phyloP scores from a whole-genome alignment of 2,329 filamentous ascomycete species.

The Pseudogymnoascus sp. region DNA sequence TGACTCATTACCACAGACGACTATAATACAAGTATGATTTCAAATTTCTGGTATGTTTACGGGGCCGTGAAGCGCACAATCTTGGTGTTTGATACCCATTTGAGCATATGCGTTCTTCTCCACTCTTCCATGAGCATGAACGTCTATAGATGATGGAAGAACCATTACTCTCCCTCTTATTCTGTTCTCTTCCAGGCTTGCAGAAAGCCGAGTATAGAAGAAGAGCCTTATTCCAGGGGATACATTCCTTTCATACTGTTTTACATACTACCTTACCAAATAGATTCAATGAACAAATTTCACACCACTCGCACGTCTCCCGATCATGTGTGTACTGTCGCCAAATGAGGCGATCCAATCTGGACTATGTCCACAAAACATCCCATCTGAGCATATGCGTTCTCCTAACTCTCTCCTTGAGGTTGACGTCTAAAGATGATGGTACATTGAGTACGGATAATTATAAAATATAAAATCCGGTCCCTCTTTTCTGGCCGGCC shows the following conservation, averaged over 20 bases:
- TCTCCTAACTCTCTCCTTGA: slow-evolving; percentile 10
- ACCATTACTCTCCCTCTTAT: slow-evolving; percentile 22
- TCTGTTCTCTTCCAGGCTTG: slow-evolving; percentile 17
- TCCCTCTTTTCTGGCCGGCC: slow-evolving; percentile 7
- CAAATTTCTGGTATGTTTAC: slow-evolving; percentile 3
- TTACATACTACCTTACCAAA: neutral
- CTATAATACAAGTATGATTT: slow-evolving; percentile 2
- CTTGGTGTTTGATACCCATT: slow-evolving; percentile 20
- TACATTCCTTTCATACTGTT: slow-evolving; percentile 14
- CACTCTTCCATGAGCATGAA: slow-evolving; percentile 25
- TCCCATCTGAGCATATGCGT: slow-evolving; percentile 11
- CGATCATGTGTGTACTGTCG: neutral
- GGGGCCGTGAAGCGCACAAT: neutral
- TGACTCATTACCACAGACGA: neutral
- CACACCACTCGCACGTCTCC: slow-evolving; percentile 1
- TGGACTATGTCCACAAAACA: neutral
- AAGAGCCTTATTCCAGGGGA: slow-evolving; percentile 23
- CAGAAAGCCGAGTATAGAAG: slow-evolving; percentile 14
- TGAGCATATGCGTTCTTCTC: slow-evolving; percentile 32
- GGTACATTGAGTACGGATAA: slow-evolving; percentile 8
- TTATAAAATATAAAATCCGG: slow-evolving; percentile 1
- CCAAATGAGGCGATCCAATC: neutral
- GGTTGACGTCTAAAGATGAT: slow-evolving; percentile 11
- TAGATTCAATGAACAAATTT: slow-evolving; percentile 7
- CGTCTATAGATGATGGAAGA: slow-evolving; percentile 32